Conservation (phyloP, 176 grass and related monocot species). For the Pontederia crassipes region DNA sequence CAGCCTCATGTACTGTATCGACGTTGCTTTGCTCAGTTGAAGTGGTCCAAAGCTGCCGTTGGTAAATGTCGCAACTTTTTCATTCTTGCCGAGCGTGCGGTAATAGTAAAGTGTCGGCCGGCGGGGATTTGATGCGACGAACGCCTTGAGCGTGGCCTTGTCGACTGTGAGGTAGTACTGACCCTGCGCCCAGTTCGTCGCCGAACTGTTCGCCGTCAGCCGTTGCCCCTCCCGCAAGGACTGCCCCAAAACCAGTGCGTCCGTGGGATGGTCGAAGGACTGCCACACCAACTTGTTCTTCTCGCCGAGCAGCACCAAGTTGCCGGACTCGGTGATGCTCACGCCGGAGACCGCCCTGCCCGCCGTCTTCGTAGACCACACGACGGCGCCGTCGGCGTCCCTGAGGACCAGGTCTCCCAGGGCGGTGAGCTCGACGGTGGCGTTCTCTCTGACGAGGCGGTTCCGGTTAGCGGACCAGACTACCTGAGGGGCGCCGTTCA, state of each 20-base stretch:
- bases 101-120: too few relatives aligned
- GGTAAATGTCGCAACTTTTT: constrained; percentile 26
- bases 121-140: too few relatives aligned
- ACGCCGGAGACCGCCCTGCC: constrained; percentile 19
- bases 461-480: constrained; percentile 49
- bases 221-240: constrained; percentile 40
- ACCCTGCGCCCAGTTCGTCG: constrained; percentile 32
- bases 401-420: constrained; percentile 40
- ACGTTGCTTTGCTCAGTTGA: constrained; percentile 12
- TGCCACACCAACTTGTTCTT: constrained; percentile 40
- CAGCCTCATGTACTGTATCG: constrained; percentile 36
- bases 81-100: constrained; percentile 28
- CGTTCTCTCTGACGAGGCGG: constrained; percentile 40
- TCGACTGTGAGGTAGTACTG: constrained; percentile 45
- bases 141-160: constrained; percentile 13
- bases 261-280: constrained; percentile 45
- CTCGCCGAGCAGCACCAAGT: constrained; percentile 41
- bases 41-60: constrained; percentile 44
- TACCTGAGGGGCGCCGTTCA: constrained; percentile 8
- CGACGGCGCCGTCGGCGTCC: constrained; percentile 26
- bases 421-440: constrained; percentile 28
- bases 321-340: constrained; percentile 34
- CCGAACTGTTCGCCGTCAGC: constrained; percentile 24
- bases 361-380: constrained; percentile 46
- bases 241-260: constrained; percentile 45